These are phyloP conservation scores for Nepenthes gracilis DNA, from an alignment of 148 eudicot species.

Conservation along the genomic window DNA sequence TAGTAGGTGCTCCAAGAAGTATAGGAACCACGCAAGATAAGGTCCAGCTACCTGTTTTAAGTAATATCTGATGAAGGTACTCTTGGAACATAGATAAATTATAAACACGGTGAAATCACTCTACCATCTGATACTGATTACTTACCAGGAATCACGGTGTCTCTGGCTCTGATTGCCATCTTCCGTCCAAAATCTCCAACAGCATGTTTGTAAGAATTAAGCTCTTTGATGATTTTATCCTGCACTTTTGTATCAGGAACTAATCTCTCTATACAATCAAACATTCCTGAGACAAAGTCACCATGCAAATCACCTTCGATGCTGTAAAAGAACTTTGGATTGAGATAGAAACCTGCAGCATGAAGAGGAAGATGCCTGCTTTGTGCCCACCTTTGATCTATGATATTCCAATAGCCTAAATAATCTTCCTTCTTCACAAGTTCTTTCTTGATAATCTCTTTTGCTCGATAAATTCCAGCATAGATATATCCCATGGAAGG, in stretches of 20 bases:
- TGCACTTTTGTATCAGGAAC: slow-evolving; percentile 66
- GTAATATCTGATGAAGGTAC: no score
- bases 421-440: slow-evolving; percentile 49
- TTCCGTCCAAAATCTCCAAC: slow-evolving; percentile 86
- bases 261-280: slow-evolving; percentile 80
- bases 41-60: no score
- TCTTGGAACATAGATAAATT: no score
- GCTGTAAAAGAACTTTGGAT: slow-evolving; percentile 71
- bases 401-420: slow-evolving; percentile 68
- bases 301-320: slow-evolving; percentile 56
- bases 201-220: slow-evolving; percentile 51
- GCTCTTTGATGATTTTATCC: slow-evolving; percentile 79
- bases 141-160: slow-evolving; percentile 57
- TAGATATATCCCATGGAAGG: slow-evolving; percentile 87
- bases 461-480: slow-evolving; percentile 79
- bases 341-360: slow-evolving; percentile 83
- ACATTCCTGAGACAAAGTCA: slow-evolving; percentile 56
- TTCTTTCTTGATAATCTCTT: slow-evolving; percentile 72
- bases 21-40: no score
- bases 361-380: slow-evolving; percentile 70
- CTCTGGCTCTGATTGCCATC: slow-evolving; percentile 83
- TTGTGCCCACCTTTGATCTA: slow-evolving; percentile 72
- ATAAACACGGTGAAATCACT: neutral
- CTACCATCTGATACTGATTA: neutral
- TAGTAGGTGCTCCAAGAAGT: no score